phyloP scores from a whole-genome alignment of 2,329 filamentous ascomycete genomes.

The Pseudogymnoascus sp. region DNA sequence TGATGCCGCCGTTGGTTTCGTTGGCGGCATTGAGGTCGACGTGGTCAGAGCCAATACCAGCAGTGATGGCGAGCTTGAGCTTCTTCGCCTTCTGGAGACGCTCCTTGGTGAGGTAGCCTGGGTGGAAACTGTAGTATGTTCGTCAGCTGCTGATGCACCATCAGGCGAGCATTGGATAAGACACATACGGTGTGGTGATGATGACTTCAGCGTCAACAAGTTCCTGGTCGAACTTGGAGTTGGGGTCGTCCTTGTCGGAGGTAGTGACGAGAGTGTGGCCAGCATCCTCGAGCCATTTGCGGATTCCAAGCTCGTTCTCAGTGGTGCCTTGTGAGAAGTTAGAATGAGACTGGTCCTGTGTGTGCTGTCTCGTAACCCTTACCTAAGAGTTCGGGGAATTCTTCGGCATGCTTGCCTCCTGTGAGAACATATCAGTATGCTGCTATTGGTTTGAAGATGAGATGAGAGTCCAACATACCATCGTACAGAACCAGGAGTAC shows the following conservation, averaged over 20 bases:
- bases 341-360: neutral
- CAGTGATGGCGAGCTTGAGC: slow-evolving; percentile 93
- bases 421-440: slow-evolving; percentile 26
- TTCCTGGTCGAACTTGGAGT: slow-evolving; percentile 91
- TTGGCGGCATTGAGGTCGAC: slow-evolving; percentile 95
- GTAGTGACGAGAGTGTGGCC: slow-evolving; percentile 96
- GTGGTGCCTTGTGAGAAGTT: slow-evolving; percentile 67
- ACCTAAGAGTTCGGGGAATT: slow-evolving; percentile 63
- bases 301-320: slow-evolving; percentile 95
- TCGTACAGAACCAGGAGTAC: slow-evolving; percentile 93
- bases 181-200: slow-evolving; percentile 86
- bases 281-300: slow-evolving; percentile 95
- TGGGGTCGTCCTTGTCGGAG: slow-evolving; percentile 92
- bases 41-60: slow-evolving; percentile 97
- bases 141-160: slow-evolving; percentile 11
- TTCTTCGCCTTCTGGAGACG: slow-evolving; percentile 98
- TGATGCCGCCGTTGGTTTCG: slow-evolving; percentile 96
- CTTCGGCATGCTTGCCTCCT: slow-evolving; percentile 77
- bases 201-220: slow-evolving; percentile 96
- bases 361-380: neutral
- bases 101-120: slow-evolving; percentile 93
- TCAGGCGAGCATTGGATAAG: slow-evolving; percentile 11
- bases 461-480: slow-evolving; percentile 44
- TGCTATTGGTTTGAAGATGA: neutral
- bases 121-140: slow-evolving; percentile 69